A percentile compares a stretch with the other conserved stretches of the same genome.
These are phyloP conservation scores for Hanseniaspora vineae DNA, from an alignment of 805 yeast genomes.

Conservation along the genomic window DNA sequence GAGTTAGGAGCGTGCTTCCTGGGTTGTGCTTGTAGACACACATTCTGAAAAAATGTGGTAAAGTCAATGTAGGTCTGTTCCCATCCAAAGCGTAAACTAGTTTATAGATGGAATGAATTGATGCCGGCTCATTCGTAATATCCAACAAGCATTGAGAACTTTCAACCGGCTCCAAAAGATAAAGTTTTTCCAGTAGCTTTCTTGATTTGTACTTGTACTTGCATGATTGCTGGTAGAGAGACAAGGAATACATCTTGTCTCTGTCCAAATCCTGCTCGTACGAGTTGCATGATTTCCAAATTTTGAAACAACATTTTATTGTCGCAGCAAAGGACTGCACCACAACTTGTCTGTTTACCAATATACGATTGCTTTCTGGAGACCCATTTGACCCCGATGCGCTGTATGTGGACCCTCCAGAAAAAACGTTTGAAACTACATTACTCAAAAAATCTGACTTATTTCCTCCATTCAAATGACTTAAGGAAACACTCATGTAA, in stretches of 20 bases:
- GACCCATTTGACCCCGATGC: constrained; percentile 25
- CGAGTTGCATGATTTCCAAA: constrained; percentile 52
- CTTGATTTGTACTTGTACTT: constrained; percentile 60
- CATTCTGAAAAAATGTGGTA: constrained; percentile 49
- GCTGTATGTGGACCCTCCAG: constrained; percentile 13
- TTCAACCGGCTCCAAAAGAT: constrained; percentile 58
- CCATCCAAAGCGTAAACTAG: constrained; percentile 74
- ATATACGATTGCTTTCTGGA: constrained; percentile 28
- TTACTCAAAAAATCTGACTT: constrained; percentile 21
- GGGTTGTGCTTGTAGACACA: constrained; percentile 16
- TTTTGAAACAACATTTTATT: constrained; percentile 36
- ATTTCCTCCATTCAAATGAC: neutral
- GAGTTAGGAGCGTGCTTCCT: neutral
- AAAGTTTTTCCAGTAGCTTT: constrained; percentile 48
- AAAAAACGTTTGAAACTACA: constrained; percentile 23
- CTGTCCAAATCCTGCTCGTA: constrained; percentile 3
- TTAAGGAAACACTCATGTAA: constrained; percentile 14
- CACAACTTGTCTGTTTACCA: constrained; percentile 37
- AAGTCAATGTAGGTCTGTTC: constrained; percentile 60
- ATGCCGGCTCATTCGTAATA: constrained; percentile 16
- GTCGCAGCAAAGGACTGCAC: constrained; percentile 54
- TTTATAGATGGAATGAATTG: constrained; percentile 33
- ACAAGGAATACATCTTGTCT: constrained; percentile 15
- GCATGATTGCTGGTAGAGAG: constrained; percentile 36
- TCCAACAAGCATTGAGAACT: constrained; percentile 53